Conservation (phyloP, 176 grass and related monocot species). For the Oryza longistaminata region DNA sequence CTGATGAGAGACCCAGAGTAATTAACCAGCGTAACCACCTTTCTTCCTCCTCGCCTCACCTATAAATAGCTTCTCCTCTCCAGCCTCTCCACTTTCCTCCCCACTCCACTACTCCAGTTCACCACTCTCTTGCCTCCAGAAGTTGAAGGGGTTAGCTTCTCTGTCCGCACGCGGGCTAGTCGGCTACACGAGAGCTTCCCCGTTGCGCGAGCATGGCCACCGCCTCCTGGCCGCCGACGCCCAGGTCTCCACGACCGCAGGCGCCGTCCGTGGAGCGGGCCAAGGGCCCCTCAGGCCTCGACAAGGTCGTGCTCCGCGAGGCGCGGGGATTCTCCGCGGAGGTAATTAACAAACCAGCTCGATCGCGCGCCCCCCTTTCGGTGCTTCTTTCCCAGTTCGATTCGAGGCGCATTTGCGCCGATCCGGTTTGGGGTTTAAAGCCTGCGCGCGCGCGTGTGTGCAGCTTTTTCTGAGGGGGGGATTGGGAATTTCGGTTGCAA, state of each 20-base stretch:
- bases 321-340: conserved; percentile 45
- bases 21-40: neutral
- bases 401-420: conserved; percentile 6
- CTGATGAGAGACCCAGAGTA: no score
- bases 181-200: neutral
- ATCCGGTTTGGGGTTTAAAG: neutral
- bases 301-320: conserved; percentile 57
- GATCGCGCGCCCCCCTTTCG: neutral
- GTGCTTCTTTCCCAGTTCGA: neutral
- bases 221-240: conserved; percentile 22
- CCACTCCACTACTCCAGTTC: neutral
- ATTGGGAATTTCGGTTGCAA: neutral
- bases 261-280: conserved; percentile 42
- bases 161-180: no score
- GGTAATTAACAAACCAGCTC: conserved; percentile 7
- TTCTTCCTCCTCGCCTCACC: conserved; percentile 26
- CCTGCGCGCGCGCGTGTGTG: neutral
- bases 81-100: neutral
- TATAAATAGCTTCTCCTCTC: conserved; percentile 2
- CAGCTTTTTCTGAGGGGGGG: neutral
- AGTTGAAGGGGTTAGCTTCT: neutral
- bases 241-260: neutral
- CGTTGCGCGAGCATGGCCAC: conserved; percentile 15
- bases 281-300: conserved; percentile 45
- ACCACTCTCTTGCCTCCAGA: neutral